Base-by-base conservation (phyloP, 2,329 filamentous ascomycete species). In the Aspergillus sp. region DNA sequence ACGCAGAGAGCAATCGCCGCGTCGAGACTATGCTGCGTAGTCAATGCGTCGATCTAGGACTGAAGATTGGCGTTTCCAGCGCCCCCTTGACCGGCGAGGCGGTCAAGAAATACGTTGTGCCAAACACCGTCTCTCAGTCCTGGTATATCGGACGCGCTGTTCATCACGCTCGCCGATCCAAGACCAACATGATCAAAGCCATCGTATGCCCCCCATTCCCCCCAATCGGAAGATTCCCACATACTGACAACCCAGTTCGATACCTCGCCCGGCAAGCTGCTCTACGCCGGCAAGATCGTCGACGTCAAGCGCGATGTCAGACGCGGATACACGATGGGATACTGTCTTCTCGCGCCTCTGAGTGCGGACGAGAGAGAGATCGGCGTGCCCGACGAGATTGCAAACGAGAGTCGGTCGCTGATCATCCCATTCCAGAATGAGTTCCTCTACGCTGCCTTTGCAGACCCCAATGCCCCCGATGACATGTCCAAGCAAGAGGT, bases 201-300 rank as follows among this genome's bases (percentile, higher is more conserved):
- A 74, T 77, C 11, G 40, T 42, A 17, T 64, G 71, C 7, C 40
- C 14, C 34, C 14, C 7, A 16, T 11, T 17, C 34, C 4, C 10
- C 32, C 10, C 3, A 13, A 34, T 4, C 3, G 3, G 32, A 11
- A 9, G 9, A 34, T n/a, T 3, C 32, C 3, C 4, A 38, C 11
- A 11, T 19, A 14, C 52, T 52, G 11, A 48, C 32, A 17, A 38
- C 17, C 7, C 40, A 65, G 64, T 63, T 68, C 25, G 49, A 71
- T 63, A 63, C 59, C 14, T 58, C 54, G 1, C 58, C 61, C 2
- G 74, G 71, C 1, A 64, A 67, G 23, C 66, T 76, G 1, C 61
- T 78, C 2, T 78, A 76, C 62, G 74, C 71, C 29, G 75, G 75
- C 25, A 78, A 78, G 54, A 74, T 78, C 38, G 65, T 76, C 10